Conservation (phyloP, 306 rosid species). For the Elaeagnus macrophylla region DNA sequence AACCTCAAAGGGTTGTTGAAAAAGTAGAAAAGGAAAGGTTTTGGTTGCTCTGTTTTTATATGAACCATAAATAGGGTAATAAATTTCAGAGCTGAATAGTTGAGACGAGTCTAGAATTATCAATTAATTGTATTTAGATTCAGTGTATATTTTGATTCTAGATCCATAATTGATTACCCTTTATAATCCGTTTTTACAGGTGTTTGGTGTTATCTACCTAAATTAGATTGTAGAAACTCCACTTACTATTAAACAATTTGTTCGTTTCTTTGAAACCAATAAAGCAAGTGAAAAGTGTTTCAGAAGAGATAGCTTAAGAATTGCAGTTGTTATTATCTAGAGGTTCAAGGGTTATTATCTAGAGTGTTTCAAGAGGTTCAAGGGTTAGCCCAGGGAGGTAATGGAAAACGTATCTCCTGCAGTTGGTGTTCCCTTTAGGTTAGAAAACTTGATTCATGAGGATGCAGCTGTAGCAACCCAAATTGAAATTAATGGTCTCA, state of each 20-base stretch:
- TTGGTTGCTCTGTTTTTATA: conserved; percentile 16
- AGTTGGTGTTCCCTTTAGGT: conserved; percentile 57
- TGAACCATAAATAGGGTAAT: conserved; percentile 3
- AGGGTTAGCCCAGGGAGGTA: conserved; percentile 25
- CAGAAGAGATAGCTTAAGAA: conserved; percentile 13
- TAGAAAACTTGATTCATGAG: conserved; percentile 48
- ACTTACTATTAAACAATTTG: not conserved
- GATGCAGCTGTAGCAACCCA: conserved; percentile 52
- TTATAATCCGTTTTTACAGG: conserved; percentile 17
- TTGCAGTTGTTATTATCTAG: conserved; percentile 21
- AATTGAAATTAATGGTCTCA: conserved; percentile 53
- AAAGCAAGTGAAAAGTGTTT: conserved; percentile 23
- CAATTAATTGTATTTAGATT: conserved; percentile 10
- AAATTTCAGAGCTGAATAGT: conserved; percentile 8
- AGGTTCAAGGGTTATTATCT: conserved; percentile 17
- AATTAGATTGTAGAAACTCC: conserved; percentile 9
- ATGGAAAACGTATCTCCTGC: conserved; percentile 60
- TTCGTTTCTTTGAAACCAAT: not conserved
- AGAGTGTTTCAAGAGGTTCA: too few species aligned
- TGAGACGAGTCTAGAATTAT: conserved; percentile 17
- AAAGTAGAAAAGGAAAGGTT: conserved; percentile 24
- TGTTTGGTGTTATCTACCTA: not conserved
- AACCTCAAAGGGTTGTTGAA: conserved; percentile 30
- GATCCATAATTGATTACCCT: conserved; percentile 3
- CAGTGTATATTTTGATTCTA: conserved; percentile 18